Evolutionary conservation across 495 filamentous ascomycete species (phyloP).

Genomic region (Aspergillus campestris): DNA sequence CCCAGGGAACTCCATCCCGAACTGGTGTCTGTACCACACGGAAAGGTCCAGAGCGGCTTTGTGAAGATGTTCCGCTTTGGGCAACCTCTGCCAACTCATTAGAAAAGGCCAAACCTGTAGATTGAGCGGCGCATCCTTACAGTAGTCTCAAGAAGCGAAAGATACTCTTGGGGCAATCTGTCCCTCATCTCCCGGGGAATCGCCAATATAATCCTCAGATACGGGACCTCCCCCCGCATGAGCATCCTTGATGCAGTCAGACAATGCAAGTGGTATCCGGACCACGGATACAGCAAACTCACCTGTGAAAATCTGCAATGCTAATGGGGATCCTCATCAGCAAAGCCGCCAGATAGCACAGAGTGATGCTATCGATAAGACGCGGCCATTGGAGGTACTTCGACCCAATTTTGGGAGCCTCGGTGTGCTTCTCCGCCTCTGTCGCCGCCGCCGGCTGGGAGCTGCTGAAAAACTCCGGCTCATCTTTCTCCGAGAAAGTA

Average conservation of each 20-base stretch:
- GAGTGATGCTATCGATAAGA: conserved; percentile 52
- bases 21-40: conserved; percentile 55
- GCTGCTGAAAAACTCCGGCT: conserved; percentile 37
- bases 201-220: conserved; percentile 28
- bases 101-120: neutral
- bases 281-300: conserved; percentile 1
- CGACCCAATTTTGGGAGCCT: conserved; percentile 14
- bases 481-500: conserved; percentile 22
- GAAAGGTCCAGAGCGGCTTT: conserved; percentile 49
- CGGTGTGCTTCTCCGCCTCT: conserved; percentile 15
- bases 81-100: conserved; percentile 21
- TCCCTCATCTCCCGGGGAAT: conserved; percentile 62
- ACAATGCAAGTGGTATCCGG: neutral
- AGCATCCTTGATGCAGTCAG: conserved; percentile 20
- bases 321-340: conserved; percentile 57
- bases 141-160: conserved; percentile 47
- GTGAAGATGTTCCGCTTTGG: conserved; percentile 54
- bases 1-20: conserved; percentile 61
- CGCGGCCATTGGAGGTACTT: conserved; percentile 40
- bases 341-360: conserved; percentile 60
- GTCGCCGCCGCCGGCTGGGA: conserved; percentile 35
- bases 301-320: conserved; percentile 54
- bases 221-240: conserved; percentile 39
- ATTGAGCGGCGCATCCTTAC: conserved; percentile 25
- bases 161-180: conserved; percentile 52